Evolutionary conservation across 2,329 filamentous ascomycete genomes (phyloP).

Genomic region (Ambrosiella cleistominuta): DNA sequence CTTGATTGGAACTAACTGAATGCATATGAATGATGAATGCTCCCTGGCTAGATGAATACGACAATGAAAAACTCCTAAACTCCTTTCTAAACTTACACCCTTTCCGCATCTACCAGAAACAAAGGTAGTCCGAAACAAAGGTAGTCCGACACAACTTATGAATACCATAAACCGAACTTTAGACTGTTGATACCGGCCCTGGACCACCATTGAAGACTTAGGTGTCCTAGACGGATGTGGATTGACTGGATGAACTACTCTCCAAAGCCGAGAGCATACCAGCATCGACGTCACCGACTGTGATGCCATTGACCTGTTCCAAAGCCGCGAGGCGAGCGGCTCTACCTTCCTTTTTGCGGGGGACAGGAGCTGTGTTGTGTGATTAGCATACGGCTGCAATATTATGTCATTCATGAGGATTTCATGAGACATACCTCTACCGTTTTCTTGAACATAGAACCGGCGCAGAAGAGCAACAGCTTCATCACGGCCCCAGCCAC

Average conservation of each 20-base stretch:
- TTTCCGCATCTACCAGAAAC: background rate
- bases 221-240: background rate
- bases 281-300: slow-evolving; percentile 11
- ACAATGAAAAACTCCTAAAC: too few species aligned
- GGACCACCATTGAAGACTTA: background rate
- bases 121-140: background rate
- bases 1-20: too few species aligned
- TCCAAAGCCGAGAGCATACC: slow-evolving; percentile 11
- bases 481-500: slow-evolving; percentile 77
- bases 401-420: too few species aligned
- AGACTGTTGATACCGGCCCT: background rate
- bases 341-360: slow-evolving; percentile 13
- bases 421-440: slow-evolving; percentile 44
- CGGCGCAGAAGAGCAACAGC: slow-evolving; percentile 80
- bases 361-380: slow-evolving; percentile 11
- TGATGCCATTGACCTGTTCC: slow-evolving; percentile 13
- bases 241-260: slow-evolving; percentile 1
- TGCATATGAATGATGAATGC: too few species aligned
- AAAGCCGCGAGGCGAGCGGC: slow-evolving; percentile 13
- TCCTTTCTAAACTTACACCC: too few species aligned
- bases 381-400: too few species aligned
- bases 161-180: background rate
- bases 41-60: too few species aligned
- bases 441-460: slow-evolving; percentile 97
- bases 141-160: background rate